A percentile compares a stretch with the other conserved stretches of the same genome.
phyloP scores from a whole-genome alignment of 768 basidiomycete genomes.

The Macrolepiota fuliginosa region DNA sequence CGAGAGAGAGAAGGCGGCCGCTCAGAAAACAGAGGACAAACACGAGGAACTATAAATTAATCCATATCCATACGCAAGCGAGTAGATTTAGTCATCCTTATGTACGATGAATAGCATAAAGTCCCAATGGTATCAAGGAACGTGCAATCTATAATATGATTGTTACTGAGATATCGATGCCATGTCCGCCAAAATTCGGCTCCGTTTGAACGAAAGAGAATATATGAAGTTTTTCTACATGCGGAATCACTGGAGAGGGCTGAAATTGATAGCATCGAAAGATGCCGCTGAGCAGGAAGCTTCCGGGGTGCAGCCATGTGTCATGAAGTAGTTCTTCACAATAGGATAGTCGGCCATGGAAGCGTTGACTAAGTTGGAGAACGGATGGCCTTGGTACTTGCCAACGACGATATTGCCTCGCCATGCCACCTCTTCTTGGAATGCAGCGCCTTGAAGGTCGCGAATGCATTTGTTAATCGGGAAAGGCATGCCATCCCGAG shows the following conservation, averaged over 20 bases:
- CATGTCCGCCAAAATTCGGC: background rate
- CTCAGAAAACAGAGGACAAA: constrained; percentile 17
- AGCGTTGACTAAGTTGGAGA: constrained; percentile 61
- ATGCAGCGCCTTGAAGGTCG: constrained; percentile 67
- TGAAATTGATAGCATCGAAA: constrained; percentile 5
- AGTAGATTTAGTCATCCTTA: constrained; percentile 7
- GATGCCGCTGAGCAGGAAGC: constrained; percentile 17
- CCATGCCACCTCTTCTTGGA: constrained; percentile 68
- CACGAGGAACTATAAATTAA: constrained; percentile 37
- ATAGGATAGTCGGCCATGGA: constrained; percentile 87
- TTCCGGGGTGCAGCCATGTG: constrained; percentile 55
- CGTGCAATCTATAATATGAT: constrained; percentile 5
- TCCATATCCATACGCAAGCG: background rate
- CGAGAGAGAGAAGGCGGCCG: constrained; percentile 18
- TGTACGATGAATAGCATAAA: constrained; percentile 1
- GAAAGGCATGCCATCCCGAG: constrained; percentile 80
- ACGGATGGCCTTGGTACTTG: constrained; percentile 60
- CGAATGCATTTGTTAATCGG: constrained; percentile 74
- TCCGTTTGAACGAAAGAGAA: background rate
- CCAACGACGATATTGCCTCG: constrained; percentile 77
- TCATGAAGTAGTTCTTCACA: constrained; percentile 74
- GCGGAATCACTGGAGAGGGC: constrained; percentile 1
- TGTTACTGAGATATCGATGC: background rate
- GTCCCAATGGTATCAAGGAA: background rate
- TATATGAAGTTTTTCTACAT: background rate